phyloP scores from a whole-genome alignment of 1,139 yeast species.

The Candida gigantensis region DNA sequence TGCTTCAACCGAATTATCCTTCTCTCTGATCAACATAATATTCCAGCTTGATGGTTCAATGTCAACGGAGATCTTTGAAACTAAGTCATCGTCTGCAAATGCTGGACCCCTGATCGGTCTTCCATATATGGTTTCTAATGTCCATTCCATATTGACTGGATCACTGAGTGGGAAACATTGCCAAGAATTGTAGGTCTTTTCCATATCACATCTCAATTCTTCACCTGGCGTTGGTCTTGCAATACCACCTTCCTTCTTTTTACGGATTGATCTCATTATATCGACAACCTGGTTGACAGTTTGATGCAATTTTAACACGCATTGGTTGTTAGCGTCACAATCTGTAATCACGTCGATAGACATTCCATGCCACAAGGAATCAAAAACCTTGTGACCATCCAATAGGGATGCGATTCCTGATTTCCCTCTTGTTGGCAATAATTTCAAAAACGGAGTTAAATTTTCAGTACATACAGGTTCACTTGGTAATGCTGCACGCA shows the following conservation, averaged over 20 bases:
- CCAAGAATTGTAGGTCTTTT: constrained; percentile 59
- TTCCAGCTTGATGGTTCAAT: constrained; percentile 51
- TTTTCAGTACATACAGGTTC: constrained; percentile 98
- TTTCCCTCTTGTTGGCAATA: constrained; percentile 90
- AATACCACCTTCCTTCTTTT: constrained; percentile 61
- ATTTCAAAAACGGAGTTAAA: constrained; percentile 86
- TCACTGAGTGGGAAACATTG: constrained; percentile 79
- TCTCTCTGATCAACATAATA: constrained; percentile 26
- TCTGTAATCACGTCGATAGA: constrained; percentile 76
- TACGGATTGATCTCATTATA: constrained; percentile 64
- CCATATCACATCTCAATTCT: constrained; percentile 67
- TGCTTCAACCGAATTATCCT: constrained; percentile 16
- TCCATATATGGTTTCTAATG: constrained; percentile 69
- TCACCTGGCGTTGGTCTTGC: constrained; percentile 78
- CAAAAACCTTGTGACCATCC: constrained; percentile 95
- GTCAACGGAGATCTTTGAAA: constrained; percentile 44
- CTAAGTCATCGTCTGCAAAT: constrained; percentile 42
- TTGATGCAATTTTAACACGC: constrained; percentile 63
- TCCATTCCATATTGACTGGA: constrained; percentile 52
- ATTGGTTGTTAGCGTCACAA: constrained; percentile 39
- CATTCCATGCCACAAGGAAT: constrained; percentile 94
- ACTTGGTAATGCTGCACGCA: constrained; percentile 88
- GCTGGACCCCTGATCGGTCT: constrained; percentile 65
- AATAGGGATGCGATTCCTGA: constrained; percentile 84
- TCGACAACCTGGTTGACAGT: constrained; percentile 76